Conservation (phyloP, 371 early-diverging fungal genomes). For the Apophysomyces variabilis region DNA sequence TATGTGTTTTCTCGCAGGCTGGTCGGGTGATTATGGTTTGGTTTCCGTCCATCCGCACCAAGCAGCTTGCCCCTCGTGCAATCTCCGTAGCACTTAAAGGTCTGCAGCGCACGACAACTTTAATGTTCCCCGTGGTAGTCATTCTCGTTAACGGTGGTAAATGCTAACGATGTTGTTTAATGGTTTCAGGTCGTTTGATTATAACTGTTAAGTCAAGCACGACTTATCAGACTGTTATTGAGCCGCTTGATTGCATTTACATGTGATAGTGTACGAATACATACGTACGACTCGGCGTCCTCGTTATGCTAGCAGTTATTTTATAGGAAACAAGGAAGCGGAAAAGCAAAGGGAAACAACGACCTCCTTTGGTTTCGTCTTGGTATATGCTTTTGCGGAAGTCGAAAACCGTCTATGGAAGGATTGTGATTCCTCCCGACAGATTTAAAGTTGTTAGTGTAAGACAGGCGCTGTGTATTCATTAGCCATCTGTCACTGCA, state of each 20-base stretch:
- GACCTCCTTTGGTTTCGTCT: conserved; percentile 5
- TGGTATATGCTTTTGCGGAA: background rate
- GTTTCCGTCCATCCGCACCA: conserved; percentile 69
- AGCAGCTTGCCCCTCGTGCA: conserved; percentile 57
- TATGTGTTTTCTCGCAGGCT: conserved; percentile 20
- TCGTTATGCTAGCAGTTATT: background rate
- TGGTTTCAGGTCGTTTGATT: background rate
- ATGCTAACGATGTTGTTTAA: background rate
- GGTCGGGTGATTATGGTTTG: conserved; percentile 67
- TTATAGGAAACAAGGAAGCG: background rate
- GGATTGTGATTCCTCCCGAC: no score
- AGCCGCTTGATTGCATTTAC: background rate
- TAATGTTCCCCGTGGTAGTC: conserved; percentile 60
- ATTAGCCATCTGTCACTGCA: no score
- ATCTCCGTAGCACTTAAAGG: conserved; percentile 75
- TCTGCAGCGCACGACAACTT: conserved; percentile 80
- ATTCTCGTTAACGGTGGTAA: background rate
- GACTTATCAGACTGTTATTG: background rate
- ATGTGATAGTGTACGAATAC: background rate
- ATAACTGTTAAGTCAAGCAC: background rate
- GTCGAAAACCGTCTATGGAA: no score
- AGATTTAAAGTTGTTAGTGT: no score
- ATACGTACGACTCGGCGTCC: background rate
- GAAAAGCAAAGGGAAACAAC: background rate
- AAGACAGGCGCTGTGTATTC: no score